Conservation (phyloP, 1,284 basidiomycete species). For the Thecaphora thlaspeos region DNA sequence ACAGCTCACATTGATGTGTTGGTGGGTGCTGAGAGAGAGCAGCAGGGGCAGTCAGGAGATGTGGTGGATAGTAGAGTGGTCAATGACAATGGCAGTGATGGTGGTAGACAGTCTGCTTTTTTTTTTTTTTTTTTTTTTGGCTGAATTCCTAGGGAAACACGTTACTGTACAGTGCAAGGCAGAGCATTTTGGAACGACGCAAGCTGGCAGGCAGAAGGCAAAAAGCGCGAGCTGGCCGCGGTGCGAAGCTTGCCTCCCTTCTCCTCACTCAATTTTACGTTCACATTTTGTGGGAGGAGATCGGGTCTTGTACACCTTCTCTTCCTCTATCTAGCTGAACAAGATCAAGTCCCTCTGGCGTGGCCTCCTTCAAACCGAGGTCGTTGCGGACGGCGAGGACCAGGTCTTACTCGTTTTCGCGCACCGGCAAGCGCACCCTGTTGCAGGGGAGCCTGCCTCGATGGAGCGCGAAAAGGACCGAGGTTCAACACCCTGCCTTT, state of each 20-base stretch:
- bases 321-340: constrained; percentile 47
- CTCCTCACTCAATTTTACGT: constrained; percentile 41
- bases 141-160: too few species aligned
- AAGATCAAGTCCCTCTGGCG: constrained; percentile 10
- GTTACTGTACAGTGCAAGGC: too few species aligned
- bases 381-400: constrained; percentile 6
- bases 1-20: too few species aligned
- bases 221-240: background rate
- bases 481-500: background rate
- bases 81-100: too few species aligned
- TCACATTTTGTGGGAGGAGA: constrained; percentile 47
- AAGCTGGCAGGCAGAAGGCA: too few species aligned
- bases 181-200: too few species aligned
- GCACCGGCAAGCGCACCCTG: constrained; percentile 6
- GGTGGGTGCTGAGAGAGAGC: too few species aligned
- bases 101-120: too few species aligned
- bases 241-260: constrained; percentile 22
- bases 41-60: too few species aligned
- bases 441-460: background rate
- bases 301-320: constrained; percentile 13
- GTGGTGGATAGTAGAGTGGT: too few species aligned
- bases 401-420: constrained; percentile 30
- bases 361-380: constrained; percentile 10
- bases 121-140: too few species aligned
- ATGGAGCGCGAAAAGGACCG: constrained; percentile 32